Evolutionary conservation across 306 rosid species (phyloP), one percentile per base, ranked within the genome.

Genomic region (Begonia peltatifolia): DNA sequence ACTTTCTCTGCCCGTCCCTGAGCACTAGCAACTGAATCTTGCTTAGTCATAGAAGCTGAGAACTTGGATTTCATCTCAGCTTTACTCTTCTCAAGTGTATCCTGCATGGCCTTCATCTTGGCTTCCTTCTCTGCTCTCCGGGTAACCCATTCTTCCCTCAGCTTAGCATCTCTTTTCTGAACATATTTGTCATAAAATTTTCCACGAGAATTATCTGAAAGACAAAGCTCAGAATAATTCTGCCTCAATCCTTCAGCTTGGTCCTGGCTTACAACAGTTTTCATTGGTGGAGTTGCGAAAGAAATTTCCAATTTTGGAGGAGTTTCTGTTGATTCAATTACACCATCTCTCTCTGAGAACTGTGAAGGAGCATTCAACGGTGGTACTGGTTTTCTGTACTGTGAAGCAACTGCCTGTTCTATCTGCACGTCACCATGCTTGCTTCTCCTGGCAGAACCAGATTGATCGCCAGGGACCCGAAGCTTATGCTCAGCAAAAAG

Each of bases 401-500:
- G 86, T 35, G 66, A 69, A 69, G 51, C 64, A 69, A 63, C 67
- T 57, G 66, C 66, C 60, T 66, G 76, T 53, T 83, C 94, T 11
- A 64, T 65, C 63, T 70, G 81, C 50, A 63, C 58, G 36, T 88
- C 83, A 2, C 58, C 62, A 6, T 74, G 74, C 68, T 83, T 92
- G 52, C 50, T 77, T 65, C 85, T 83, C 60, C 85, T 30, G 0
- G 78, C 82, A 71, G 85, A 72, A 72, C 79, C 68, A 50, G 90
- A 78, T 60, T 80, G 88, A 22, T 84, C 92, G 54, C 80, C 94
- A 9, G 99, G 99, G 75, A 81, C 81, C 68, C 95, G 81, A 56
- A 86, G 86, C 66, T 92, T 87, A 79, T 87, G 99, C 72, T 83
- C 96, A 14, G 96, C 99, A 67, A 81, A 92, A 64, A 92, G 94